Base-by-base conservation (phyloP, 2,329 filamentous ascomycete species). In the Aspergillus sp. region DNA sequence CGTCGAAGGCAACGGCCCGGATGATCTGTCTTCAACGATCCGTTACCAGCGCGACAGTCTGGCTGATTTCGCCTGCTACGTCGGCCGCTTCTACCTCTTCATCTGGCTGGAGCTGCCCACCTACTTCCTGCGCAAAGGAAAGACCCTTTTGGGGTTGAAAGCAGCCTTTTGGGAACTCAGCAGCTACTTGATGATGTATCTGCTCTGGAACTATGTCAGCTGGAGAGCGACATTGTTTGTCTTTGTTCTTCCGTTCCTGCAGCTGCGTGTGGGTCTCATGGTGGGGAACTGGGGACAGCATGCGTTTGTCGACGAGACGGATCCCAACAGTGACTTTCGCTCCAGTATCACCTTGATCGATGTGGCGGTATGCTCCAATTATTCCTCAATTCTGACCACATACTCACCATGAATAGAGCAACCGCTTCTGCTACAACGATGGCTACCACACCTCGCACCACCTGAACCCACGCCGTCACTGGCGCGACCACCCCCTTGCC, bases 271-370 rank as follows among this genome's bases (percentile, higher is more conserved):
- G 17, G 90, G 87, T 0, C 74, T 94, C 64, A 94, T 93, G 90
- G 82, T 90, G 7, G 90, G 90, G 1, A 94, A 94, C 71, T 94
- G 90, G 89, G 90, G 89, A 3, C 90, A 94, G 72, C 90, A 94
- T 72, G 90, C 90, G 1, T 88, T 94, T 64, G 90, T 94, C 6
- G 90, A 94, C 68, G 84, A 88, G 19, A 79, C 86, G 11, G 87
- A 91, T 66, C 90, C 90, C 0, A 85, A 90, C 68, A 92, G 89
- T 0, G 90, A 94, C 70, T 93, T 88, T 68, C 82, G 90, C 38
- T 91, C 88, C 0, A 92, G 90, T 73, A 90, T 93, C 65, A 93
- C 90, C 0, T 72, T 94, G 23, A 87, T 94, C 57, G 90, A 94
- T 69, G 89, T 93, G 6, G 82, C 88, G 6, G 90, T 92, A 82